A percentile compares a stretch with the other conserved stretches of the same genome.
Evolutionary conservation across 805 yeast species (phyloP).

Genomic region (Lipomyces sp.): DNA sequence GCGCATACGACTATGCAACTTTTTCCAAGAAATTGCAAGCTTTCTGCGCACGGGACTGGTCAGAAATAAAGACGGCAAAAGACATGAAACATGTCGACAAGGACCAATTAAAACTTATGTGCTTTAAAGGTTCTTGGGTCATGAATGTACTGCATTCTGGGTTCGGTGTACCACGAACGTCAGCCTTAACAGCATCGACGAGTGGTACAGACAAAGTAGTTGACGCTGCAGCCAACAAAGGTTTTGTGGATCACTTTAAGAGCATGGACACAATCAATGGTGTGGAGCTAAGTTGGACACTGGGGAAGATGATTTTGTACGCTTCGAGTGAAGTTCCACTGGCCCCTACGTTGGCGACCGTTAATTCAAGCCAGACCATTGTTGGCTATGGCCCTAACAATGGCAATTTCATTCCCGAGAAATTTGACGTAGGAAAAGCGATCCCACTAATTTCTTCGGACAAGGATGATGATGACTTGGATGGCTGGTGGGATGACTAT

Average conservation of each 20-base stretch:
- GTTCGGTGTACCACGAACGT: slow-evolving; percentile 76
- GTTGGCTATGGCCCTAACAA: slow-evolving; percentile 35
- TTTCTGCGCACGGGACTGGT: slow-evolving; percentile 83
- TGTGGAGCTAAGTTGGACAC: slow-evolving; percentile 90
- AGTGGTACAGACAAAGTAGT: slow-evolving; percentile 18
- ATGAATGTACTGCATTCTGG: slow-evolving; percentile 89
- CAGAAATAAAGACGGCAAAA: slow-evolving; percentile 52
- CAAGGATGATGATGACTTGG: slow-evolving; percentile 6
- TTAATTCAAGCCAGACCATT: not conserved
- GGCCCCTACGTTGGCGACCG: slow-evolving; percentile 10
- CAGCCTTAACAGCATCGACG: slow-evolving; percentile 25
- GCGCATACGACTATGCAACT: slow-evolving; percentile 76
- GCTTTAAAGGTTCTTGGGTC: slow-evolving; percentile 96
- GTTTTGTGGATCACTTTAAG: slow-evolving; percentile 61
- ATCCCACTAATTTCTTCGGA: slow-evolving; percentile 13
- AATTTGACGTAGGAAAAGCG: slow-evolving; percentile 10
- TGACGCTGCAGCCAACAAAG: slow-evolving; percentile 13
- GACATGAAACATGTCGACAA: slow-evolving; percentile 61
- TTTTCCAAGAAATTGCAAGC: slow-evolving; percentile 69
- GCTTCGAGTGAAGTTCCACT: slow-evolving; percentile 69
- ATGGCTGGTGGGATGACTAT: slow-evolving; percentile 14
- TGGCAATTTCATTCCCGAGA: slow-evolving; percentile 21
- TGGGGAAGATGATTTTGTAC: slow-evolving; percentile 82
- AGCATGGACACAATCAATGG: slow-evolving; percentile 82
- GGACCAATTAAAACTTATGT: slow-evolving; percentile 69